Base-by-base conservation (phyloP, 768 basidiomycete genomes). In the Tricholoma saponaceum region DNA sequence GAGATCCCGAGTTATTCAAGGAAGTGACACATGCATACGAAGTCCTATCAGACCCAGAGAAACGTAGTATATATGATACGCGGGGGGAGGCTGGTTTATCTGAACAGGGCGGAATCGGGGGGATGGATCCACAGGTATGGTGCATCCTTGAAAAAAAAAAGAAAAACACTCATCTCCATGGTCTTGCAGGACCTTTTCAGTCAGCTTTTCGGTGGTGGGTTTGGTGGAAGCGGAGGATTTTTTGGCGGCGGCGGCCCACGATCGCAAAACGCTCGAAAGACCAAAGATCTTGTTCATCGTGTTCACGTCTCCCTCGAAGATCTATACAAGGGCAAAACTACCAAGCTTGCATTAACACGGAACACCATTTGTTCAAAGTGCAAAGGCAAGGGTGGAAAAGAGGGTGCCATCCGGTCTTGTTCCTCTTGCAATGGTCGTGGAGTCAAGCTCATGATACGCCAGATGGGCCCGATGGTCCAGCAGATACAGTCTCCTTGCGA, bases 391-490 rank as follows among this genome's bases (percentile, higher is more conserved):
- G 97, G 97, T 50, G 97, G 97, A 56, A 98, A 98, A 75, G 95
- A 97, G 16, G 97, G 96, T 56, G 91, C 97, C 52, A 93, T 97
- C 61, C 84, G 86, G 69, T 67, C 79, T 25, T 99, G 97, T 74
- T 61, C 70, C 43, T 67, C 77, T 13, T 99, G 97, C 77, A 81
- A 76, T 66, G 97, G 97, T 56, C 92, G 93, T 62, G 97, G 97
- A 66, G 76, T 95, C 78, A 91, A 87, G 70, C 74, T 98, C 68
- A 92, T 89, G 52, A 76, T 98, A 60, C 90, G 97, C 60, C 97
- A 98, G 72, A 91, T 99, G 85, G 97, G 97, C 25, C 97, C 97
- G 4, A 99, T 99, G 97, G 92, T 99, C 65, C 97, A 99, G 74
- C 96, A 99, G 75, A 92, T 98, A 64, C 97, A 98, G 71, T 91